phyloP scores from a whole-genome alignment of 805 yeast species.

The Saccharomyces eubayanus region DNA sequence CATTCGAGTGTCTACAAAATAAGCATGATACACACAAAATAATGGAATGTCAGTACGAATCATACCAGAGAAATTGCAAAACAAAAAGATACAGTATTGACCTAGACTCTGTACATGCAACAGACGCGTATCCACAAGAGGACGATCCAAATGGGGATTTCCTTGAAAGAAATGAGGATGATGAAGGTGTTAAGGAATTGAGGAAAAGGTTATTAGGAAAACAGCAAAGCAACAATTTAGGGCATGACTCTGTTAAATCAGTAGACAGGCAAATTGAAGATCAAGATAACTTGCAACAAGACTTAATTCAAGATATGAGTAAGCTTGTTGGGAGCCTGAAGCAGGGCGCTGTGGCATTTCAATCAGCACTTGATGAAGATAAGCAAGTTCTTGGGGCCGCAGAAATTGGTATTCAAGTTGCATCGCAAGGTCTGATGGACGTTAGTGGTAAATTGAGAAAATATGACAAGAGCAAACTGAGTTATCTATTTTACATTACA shows the following conservation, averaged over 20 bases:
- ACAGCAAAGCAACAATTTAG: constrained; percentile 1
- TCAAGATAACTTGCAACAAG: constrained; percentile 33
- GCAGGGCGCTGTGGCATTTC: constrained; percentile 36
- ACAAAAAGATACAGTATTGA: constrained; percentile 26
- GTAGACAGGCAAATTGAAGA: constrained; percentile 32
- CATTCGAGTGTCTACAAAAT: constrained; percentile 8
- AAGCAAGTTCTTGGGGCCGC: constrained; percentile 34
- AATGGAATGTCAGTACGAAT: constrained; percentile 12
- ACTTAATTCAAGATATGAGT: constrained; percentile 33
- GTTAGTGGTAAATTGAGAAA: constrained; percentile 27
- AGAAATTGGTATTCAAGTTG: constrained; percentile 35
- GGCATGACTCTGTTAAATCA: constrained; percentile 5
- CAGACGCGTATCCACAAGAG: neutral
- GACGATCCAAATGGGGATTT: neutral
- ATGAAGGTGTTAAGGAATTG: constrained; percentile 28
- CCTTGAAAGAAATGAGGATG: constrained; percentile 8
- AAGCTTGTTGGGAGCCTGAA: constrained; percentile 32
- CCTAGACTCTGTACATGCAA: constrained; percentile 16
- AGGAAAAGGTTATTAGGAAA: constrained; percentile 29
- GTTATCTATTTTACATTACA: constrained; percentile 26
- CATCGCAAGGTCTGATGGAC: constrained; percentile 30
- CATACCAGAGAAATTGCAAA: constrained; percentile 10
- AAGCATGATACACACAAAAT: constrained; percentile 2
- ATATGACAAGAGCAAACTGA: constrained; percentile 26
- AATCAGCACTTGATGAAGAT: constrained; percentile 34